Conservation (phyloP, 441 rosid species). For the Euphorbia celastroides region DNA sequence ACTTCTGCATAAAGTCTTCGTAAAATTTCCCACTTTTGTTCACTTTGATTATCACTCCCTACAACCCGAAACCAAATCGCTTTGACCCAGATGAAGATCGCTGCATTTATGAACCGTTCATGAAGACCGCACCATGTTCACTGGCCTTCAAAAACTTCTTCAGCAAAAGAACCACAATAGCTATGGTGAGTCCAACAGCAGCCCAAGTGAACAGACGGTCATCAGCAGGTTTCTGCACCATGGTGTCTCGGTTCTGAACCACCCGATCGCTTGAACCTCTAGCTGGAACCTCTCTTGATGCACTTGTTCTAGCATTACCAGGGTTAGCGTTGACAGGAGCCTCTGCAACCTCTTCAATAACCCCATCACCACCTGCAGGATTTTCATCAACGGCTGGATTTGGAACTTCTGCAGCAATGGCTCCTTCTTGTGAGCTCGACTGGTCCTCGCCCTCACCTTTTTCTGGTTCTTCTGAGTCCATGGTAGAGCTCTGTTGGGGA, state of each 20-base stretch:
- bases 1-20: conserved; percentile 3
- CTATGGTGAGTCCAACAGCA: conserved; percentile 75
- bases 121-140: conserved; percentile 69
- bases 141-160: conserved; percentile 78
- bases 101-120: conserved; percentile 59
- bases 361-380: conserved; percentile 23
- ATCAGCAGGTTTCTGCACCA: conserved; percentile 59
- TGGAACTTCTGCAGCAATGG: conserved; percentile 18
- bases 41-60: not conserved
- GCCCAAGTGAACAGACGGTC: conserved; percentile 82
- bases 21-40: not conserved
- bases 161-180: conserved; percentile 76
- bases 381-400: conserved; percentile 24
- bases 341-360: conserved; percentile 41
- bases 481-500: conserved; percentile 33
- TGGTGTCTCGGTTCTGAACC: conserved; percentile 26
- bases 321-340: conserved; percentile 31
- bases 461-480: conserved; percentile 28
- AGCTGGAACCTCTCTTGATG: conserved; percentile 30
- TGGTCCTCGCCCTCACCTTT: conserved; percentile 26
- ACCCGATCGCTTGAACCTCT: conserved; percentile 20
- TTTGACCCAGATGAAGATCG: not conserved
- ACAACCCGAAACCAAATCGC: not conserved
- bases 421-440: conserved; percentile 25
- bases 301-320: conserved; percentile 21